A percentile compares a stretch with the other conserved stretches of the same genome.
These are phyloP conservation scores for Emergomyces pasteurianus DNA, from an alignment of 2,329 filamentous ascomycete species.

Conservation along the genomic window DNA sequence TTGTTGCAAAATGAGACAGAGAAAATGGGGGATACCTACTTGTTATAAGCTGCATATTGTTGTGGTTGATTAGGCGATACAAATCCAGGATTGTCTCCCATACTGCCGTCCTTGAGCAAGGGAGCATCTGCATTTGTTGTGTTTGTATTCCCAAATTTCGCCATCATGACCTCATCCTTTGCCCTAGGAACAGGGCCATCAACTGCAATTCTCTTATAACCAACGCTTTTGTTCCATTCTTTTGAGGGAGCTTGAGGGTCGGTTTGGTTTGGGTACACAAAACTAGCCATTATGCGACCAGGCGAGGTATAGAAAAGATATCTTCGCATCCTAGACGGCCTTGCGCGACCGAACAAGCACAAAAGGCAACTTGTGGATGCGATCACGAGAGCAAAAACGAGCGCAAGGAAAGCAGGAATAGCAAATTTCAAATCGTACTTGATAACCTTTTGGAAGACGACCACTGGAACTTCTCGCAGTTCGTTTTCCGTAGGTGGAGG, in stretches of 20 bases:
- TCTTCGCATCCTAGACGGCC: constrained; percentile 8
- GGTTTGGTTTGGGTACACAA: constrained; percentile 8
- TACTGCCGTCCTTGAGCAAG: constrained; percentile 8
- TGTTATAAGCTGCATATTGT: neutral
- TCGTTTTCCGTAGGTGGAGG: constrained; percentile 23
- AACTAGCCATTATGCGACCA: constrained; percentile 9
- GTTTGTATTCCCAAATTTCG: constrained; percentile 3
- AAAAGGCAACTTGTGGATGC: constrained; percentile 20
- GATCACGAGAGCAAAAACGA: constrained; percentile 40
- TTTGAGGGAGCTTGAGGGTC: constrained; percentile 7
- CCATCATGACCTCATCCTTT: constrained; percentile 5
- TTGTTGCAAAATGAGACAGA: neutral
- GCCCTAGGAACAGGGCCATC: constrained; percentile 4
- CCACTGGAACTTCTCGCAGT: constrained; percentile 20
- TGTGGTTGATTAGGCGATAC: neutral
- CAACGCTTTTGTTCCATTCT: constrained; percentile 6
- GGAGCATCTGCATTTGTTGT: constrained; percentile 10
- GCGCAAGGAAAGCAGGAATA: constrained; percentile 34
- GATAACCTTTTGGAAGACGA: constrained; percentile 5
- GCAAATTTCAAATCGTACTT: constrained; percentile 12
- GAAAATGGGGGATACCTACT: neutral
- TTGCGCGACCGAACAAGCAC: constrained; percentile 16
- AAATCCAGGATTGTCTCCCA: neutral
- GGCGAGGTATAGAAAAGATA: constrained; percentile 8
- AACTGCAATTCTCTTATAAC: constrained; percentile 5